Evolutionary conservation across 2,329 filamentous ascomycete genomes (phyloP).

Genomic region (Fonsecaea pugnacius): DNA sequence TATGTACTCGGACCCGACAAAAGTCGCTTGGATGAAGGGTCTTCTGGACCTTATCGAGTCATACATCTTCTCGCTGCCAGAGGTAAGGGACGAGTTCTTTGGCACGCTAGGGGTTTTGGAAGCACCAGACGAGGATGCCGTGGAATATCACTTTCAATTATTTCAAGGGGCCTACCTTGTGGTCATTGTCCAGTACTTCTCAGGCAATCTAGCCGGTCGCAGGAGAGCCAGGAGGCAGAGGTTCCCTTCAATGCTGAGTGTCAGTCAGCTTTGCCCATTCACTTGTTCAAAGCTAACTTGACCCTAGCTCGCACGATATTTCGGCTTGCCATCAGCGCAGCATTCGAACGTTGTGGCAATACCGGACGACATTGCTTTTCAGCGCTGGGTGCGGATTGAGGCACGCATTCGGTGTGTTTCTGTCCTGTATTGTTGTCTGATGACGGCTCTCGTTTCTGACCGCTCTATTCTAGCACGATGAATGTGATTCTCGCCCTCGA

Average conservation of each 20-base stretch:
- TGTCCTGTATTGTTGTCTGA: neutral
- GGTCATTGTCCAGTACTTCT: constrained; percentile 51
- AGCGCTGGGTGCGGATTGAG: constrained; percentile 51
- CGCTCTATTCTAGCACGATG: constrained; percentile 42
- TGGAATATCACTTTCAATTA: constrained; percentile 47
- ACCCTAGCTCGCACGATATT: constrained; percentile 46
- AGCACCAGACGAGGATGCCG: constrained; percentile 36
- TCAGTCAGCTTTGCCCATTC: constrained; percentile 31
- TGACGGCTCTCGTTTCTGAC: constrained; percentile 6
- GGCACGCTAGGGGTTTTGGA: constrained; percentile 44
- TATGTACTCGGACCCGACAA: constrained; percentile 46
- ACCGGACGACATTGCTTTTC: constrained; percentile 40
- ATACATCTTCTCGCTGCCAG: constrained; percentile 35
- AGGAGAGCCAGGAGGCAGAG: constrained; percentile 51
- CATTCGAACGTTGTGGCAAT: constrained; percentile 45
- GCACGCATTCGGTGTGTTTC: constrained; percentile 47
- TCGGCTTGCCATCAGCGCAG: constrained; percentile 45
- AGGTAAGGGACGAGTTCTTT: constrained; percentile 45
- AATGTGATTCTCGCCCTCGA: constrained; percentile 49
- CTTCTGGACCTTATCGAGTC: constrained; percentile 44
- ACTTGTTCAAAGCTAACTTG: constrained; percentile 2
- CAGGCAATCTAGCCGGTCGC: constrained; percentile 46
- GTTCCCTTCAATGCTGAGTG: constrained; percentile 49
- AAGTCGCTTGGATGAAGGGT: constrained; percentile 30
- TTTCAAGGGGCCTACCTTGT: constrained; percentile 52